Conservation (phyloP, 306 rosid genomes). For the Urtica urens region DNA sequence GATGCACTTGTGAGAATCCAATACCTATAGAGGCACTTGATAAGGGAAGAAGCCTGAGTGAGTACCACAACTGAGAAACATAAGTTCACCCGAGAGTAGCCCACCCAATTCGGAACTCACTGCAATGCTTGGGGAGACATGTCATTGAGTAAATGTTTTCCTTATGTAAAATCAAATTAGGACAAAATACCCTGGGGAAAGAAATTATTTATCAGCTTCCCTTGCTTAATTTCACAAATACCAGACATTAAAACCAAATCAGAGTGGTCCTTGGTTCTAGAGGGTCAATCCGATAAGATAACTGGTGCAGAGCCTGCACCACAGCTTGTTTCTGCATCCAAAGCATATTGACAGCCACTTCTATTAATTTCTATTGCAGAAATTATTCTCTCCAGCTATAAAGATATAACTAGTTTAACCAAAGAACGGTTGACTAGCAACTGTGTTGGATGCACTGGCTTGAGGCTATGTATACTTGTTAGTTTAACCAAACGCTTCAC, state of each 20-base stretch:
- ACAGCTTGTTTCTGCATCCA: constrained; percentile 87
- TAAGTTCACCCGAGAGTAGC: constrained; percentile 49
- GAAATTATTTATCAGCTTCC: constrained; percentile 35
- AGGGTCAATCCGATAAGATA: constrained; percentile 80
- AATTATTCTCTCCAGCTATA: constrained; percentile 22
- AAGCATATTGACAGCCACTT: constrained; percentile 72
- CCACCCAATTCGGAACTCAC: constrained; percentile 49
- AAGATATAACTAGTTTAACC: constrained; percentile 28
- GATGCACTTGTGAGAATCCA: constrained; percentile 33
- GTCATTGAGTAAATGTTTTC: constrained; percentile 40
- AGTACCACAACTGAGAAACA: constrained; percentile 80
- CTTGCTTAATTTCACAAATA: constrained; percentile 65
- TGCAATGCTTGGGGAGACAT: constrained; percentile 62
- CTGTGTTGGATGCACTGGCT: constrained; percentile 14
- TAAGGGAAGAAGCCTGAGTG: constrained; percentile 62
- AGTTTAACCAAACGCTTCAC: too few relatives aligned
- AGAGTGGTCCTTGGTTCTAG: constrained; percentile 69
- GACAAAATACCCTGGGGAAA: constrained; percentile 26
- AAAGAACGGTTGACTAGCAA: constrained; percentile 23
- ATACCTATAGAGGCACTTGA: constrained; percentile 28
- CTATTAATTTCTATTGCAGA: constrained; percentile 35
- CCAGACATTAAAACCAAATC: constrained; percentile 62
- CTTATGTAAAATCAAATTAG: constrained; percentile 28
- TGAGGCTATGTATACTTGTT: too few relatives aligned
- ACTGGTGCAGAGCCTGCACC: constrained; percentile 91